Percentiles rank a stretch among this genome's conserved stretches.
Evolutionary conservation across 768 basidiomycete genomes (phyloP).

Genomic region (Mycena crocata): DNA sequence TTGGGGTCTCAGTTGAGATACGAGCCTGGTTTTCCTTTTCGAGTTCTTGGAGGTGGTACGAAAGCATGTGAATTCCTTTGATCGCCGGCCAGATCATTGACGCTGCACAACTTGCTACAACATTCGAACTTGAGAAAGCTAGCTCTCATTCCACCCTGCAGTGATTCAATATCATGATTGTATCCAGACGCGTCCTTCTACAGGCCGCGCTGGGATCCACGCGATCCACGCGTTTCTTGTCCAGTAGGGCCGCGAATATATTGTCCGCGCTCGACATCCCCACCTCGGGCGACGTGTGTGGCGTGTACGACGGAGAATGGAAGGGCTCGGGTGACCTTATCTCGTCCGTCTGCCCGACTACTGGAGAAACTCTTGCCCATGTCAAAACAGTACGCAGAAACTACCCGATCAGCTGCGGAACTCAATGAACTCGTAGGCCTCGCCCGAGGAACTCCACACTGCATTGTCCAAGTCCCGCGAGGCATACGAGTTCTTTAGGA

Average conservation of each 20-base stretch:
- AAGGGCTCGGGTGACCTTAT: constrained; percentile 78
- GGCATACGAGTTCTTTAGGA: constrained; percentile 76
- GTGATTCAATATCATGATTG: constrained; percentile 37
- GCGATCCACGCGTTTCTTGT: constrained; percentile 63
- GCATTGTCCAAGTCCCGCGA: constrained; percentile 78
- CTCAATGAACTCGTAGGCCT: constrained; percentile 58
- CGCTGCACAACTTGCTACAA: not conserved
- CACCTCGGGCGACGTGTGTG: constrained; percentile 66
- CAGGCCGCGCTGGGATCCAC: constrained; percentile 35
- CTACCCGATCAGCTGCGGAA: constrained; percentile 5
- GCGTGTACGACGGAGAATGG: constrained; percentile 90
- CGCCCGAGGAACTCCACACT: constrained; percentile 76
- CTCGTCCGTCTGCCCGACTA: constrained; percentile 84
- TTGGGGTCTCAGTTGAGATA: no score
- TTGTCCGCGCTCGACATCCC: constrained; percentile 74
- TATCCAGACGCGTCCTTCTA: constrained; percentile 40
- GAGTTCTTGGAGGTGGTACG: no score
- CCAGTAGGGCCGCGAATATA: constrained; percentile 75
- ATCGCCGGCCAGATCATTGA: not conserved
- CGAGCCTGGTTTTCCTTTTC: no score
- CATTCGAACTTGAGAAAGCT: not conserved
- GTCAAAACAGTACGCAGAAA: constrained; percentile 71
- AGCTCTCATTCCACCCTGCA: not conserved
- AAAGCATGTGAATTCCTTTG: not conserved
- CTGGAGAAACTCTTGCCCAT: constrained; percentile 84